Evolutionary conservation across 1,139 yeast genomes (phyloP), one percentile per base, ranked within the genome.

Genomic region (Nakaseomyces uthaithaninus): DNA sequence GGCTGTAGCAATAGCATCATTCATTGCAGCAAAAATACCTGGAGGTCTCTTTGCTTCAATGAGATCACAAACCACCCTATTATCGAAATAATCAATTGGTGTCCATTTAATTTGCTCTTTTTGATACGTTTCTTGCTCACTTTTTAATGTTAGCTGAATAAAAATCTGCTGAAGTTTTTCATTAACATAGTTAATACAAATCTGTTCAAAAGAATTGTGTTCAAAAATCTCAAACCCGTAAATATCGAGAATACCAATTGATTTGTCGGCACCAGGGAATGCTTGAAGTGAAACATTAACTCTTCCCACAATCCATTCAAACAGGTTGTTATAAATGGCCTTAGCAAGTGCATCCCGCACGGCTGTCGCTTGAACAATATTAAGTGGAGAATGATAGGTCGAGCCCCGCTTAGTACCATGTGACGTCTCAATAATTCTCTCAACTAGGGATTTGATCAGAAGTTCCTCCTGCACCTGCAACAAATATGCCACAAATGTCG

Each of bases 201-300:
- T 73, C 64, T 91, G 99, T 62, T 93, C 98, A 63, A 93, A 91
- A 3, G 95, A 86, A 67, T 91, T 91, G 56, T 85, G 91, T 42
- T 91, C 97, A 58, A 93, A 93, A 58, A 93, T 91, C 63, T 93
- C 99, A 66, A 93, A 93, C 7, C 99, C 99, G 59, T 93, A 93
- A 51, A 93, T 93, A 75, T 93, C 99, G 57, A 93, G 72, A 56
- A 93, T 93, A 50, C 99, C 99, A 55, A 93, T 80, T 10, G 91
- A 74, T 62, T 82, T 85, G 40, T 71, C 71, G 31, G 75, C 74
- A 16, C 69, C 67, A 15, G 67, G 65, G 36, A 70, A 64, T 8
- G 74, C 65, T 34, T 70, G 69, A 50, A 81, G 66, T 0, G 96
- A 84, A 39, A 69, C 64, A 60, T 93, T 93, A 37, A 93, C 95